Evolutionary conservation across 495 filamentous ascomycete species (phyloP).

Genomic region (Friedmanniomyces simplex): DNA sequence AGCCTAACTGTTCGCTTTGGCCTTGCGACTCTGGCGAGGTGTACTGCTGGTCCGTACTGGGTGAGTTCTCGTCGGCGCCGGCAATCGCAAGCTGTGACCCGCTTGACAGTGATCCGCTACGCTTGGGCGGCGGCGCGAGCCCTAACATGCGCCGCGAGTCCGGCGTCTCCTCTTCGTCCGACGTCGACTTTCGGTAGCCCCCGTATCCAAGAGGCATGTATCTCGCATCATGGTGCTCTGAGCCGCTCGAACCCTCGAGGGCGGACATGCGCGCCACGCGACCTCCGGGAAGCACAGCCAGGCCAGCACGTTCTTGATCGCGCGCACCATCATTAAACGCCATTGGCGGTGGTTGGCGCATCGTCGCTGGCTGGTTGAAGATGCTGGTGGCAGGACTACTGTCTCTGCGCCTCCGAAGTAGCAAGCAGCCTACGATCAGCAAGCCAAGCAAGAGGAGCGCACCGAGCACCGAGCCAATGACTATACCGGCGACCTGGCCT

Average conservation of each 20-base stretch:
- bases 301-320: slow-evolving; percentile 23
- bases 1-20: slow-evolving; percentile 86
- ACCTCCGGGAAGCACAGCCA: slow-evolving; percentile 69
- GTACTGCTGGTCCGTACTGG: slow-evolving; percentile 52
- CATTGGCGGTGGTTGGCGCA: slow-evolving; percentile 38
- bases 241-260: slow-evolving; percentile 48
- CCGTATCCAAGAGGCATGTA: neutral
- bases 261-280: slow-evolving; percentile 95
- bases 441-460: slow-evolving; percentile 56
- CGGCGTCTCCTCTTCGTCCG: slow-evolving; percentile 73
- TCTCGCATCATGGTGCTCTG: slow-evolving; percentile 16
- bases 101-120: slow-evolving; percentile 85
- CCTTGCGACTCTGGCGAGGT: slow-evolving; percentile 66
- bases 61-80: slow-evolving; percentile 52
- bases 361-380: slow-evolving; percentile 81
- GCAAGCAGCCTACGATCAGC: slow-evolving; percentile 45
- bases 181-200: slow-evolving; percentile 61
- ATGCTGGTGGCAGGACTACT: slow-evolving; percentile 49
- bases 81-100: slow-evolving; percentile 57
- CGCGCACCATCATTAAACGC: slow-evolving; percentile 24
- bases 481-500: slow-evolving; percentile 82
- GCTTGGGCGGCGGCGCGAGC: slow-evolving; percentile 52
- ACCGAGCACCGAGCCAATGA: slow-evolving; percentile 68
- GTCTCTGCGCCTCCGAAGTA: slow-evolving; percentile 45
- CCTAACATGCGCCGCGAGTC: slow-evolving; percentile 43